Evolutionary conservation across 495 filamentous ascomycete genomes (phyloP), one percentile per base, ranked within the genome.

Genomic region (Usnea hakonensis): DNA sequence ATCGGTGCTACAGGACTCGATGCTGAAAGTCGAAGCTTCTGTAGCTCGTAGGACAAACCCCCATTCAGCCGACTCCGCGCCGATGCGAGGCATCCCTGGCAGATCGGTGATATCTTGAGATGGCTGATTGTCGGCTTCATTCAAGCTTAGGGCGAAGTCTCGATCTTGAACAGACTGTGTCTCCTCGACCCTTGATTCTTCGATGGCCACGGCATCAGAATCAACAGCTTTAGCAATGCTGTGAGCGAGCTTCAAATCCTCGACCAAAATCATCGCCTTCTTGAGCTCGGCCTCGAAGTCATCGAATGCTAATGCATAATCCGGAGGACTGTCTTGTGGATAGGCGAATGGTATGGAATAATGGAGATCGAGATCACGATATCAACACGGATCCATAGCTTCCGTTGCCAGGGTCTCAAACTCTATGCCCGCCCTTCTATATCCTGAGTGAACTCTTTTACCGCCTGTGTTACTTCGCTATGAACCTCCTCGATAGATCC

Each of bases 271-370:
- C 58, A 59, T 43, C 32, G 58, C 53, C 55, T 65, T 62, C 63
- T 65, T 63, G 41, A 68, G 37, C 58, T 68, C 43, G 36, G 65
- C 63, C 58, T 68, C 52, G 58, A 65, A 68, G 61, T 68, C 54
- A 62, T 68, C 63, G 53, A 65, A 65, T 68, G 58, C 63, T 62
- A 68, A 55, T 50, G 44, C 30, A 65, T 35, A 58, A 33, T 67
- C 63, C 33, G 53, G 64, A 65, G 64, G 65, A 63, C 48, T 62
- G 55, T 63, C 63, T 59, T 68, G n/a, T n/a, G n/a, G n/a, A 36
- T 36, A 11, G 35, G 11, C 5, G 35, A 36, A 36, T 5, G 35
- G 5, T 36, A 6, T 36, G 35, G 11, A 36, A 36, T 6, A 36
- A 6, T 36, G 35, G 35, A 36, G 35, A 36, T 36, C 5, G 35